Evolutionary conservation across 2,329 filamentous ascomycete genomes (phyloP).

Genomic region (Penicillium sp.): DNA sequence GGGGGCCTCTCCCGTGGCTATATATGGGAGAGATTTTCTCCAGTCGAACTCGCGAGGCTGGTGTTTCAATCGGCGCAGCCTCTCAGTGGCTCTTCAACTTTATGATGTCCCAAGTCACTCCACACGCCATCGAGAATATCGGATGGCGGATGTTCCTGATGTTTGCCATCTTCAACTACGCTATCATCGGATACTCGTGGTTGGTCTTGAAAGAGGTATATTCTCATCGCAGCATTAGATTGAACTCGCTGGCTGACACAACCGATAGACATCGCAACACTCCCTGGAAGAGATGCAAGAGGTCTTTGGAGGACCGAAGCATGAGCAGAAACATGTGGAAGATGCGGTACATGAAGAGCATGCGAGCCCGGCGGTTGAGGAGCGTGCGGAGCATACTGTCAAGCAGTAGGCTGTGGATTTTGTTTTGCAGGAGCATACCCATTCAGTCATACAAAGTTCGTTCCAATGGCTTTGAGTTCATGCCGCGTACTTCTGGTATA

Average conservation of each 20-base stretch:
- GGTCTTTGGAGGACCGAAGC: conserved; percentile 34
- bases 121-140: conserved; percentile 51
- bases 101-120: conserved; percentile 44
- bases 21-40: conserved; percentile 45
- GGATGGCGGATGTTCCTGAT: conserved; percentile 56
- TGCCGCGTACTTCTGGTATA: not conserved
- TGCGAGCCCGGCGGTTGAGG: not conserved
- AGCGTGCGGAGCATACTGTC: not conserved
- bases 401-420: not conserved
- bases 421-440: no score
- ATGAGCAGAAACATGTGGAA: conserved; percentile 17
- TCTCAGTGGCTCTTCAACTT: conserved; percentile 48
- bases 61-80: conserved; percentile 39
- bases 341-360: conserved; percentile 5
- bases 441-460: no score
- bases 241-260: conserved; percentile 1
- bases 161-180: conserved; percentile 55
- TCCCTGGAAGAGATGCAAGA: conserved; percentile 52
- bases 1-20: conserved; percentile 43
- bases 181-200: conserved; percentile 50
- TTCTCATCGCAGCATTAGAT: not conserved
- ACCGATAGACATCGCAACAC: conserved; percentile 45
- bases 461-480: not conserved
- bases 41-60: conserved; percentile 40
- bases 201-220: conserved; percentile 47